phyloP scores from a whole-genome alignment of 2,329 filamentous ascomycete species.

The Alternaria ventricosa region DNA sequence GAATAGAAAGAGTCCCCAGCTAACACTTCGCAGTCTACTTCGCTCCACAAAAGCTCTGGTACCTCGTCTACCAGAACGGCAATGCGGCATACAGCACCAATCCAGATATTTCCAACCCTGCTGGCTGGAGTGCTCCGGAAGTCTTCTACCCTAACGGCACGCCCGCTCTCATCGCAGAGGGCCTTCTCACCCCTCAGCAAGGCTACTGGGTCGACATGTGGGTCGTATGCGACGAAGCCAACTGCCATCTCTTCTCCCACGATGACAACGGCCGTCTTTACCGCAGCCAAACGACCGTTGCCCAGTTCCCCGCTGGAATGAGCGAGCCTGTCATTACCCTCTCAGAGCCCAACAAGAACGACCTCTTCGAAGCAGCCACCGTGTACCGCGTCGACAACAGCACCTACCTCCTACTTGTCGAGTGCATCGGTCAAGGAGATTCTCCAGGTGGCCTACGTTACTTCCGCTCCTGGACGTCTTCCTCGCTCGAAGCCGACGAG shows the following conservation, averaged over 20 bases:
- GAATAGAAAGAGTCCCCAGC: background rate
- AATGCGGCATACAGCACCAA: conserved; percentile 55
- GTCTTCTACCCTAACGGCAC: conserved; percentile 45
- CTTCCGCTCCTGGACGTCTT: conserved; percentile 51
- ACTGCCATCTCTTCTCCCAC: conserved; percentile 52
- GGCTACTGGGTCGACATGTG: conserved; percentile 56
- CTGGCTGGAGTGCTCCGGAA: conserved; percentile 49
- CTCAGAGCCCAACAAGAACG: conserved; percentile 29
- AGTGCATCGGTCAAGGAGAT: conserved; percentile 44
- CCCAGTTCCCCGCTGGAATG: conserved; percentile 48
- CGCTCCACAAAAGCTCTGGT: conserved; percentile 52
- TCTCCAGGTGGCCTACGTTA: conserved; percentile 39
- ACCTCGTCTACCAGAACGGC: conserved; percentile 52
- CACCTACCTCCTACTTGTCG: conserved; percentile 50
- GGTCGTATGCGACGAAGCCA: conserved; percentile 49
- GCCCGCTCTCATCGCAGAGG: conserved; percentile 42
- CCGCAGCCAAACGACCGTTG: conserved; percentile 46
- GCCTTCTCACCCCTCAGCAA: conserved; percentile 30
- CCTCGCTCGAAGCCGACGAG: conserved; percentile 32
- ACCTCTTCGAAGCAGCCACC: conserved; percentile 49
- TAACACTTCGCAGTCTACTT: conserved; percentile 42
- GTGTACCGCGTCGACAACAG: conserved; percentile 44
- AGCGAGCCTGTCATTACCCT: conserved; percentile 47
- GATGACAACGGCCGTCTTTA: conserved; percentile 53
- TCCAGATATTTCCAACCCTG: conserved; percentile 48